phyloP scores from a whole-genome alignment of 306 rosid species.

The Mimosa bimucronata region DNA sequence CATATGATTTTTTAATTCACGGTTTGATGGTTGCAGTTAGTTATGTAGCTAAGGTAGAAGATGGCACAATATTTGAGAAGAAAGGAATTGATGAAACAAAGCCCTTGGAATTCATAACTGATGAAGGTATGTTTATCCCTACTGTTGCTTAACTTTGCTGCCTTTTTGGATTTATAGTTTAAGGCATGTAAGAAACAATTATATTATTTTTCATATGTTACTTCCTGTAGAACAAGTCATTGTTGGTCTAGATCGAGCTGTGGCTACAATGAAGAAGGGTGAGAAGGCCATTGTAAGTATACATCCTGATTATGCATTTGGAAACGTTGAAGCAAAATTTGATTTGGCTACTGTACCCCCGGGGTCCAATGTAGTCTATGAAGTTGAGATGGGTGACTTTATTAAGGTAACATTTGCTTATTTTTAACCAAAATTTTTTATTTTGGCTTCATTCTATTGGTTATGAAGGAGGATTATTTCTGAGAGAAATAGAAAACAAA shows the following conservation, averaged over 20 bases:
- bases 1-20: not conserved
- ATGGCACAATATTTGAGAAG: conserved; percentile 71
- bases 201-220: conserved; percentile 27
- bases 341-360: conserved; percentile 59
- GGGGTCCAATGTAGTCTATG: conserved; percentile 55
- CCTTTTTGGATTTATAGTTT: conserved; percentile 9
- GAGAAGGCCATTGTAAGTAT: conserved; percentile 61
- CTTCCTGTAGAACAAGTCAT: conserved; percentile 67
- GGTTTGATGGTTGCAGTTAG: conserved; percentile 44
- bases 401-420: conserved; percentile 50
- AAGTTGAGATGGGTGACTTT: conserved; percentile 58
- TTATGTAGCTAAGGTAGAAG: conserved; percentile 62
- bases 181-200: conserved; percentile 13
- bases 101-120: conserved; percentile 65
- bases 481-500: conserved; percentile 31
- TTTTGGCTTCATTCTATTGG: not conserved
- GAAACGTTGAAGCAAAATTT: conserved; percentile 55
- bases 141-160: not conserved
- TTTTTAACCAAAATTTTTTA: not conserved
- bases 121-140: conserved; percentile 58
- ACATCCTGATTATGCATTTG: conserved; percentile 75
- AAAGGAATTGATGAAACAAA: conserved; percentile 55
- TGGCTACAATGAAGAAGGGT: conserved; percentile 74
- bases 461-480: conserved; percentile 20
- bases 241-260: conserved; percentile 64